Conservation (phyloP, 2,329 filamentous ascomycete genomes). For the Podosphaera aphanis region DNA sequence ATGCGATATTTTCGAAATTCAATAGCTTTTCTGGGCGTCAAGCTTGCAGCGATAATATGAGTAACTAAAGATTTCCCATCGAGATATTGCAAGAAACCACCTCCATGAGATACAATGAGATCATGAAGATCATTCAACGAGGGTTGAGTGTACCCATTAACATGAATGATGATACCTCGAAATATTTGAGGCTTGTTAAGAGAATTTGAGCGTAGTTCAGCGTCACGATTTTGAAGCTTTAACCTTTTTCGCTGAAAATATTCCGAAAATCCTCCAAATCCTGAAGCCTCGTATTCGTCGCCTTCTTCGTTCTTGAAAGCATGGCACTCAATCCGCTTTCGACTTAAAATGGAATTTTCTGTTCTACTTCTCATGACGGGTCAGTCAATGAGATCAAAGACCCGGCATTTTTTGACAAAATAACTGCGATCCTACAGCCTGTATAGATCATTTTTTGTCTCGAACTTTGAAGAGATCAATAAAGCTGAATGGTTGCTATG, state of each 20-base stretch:
- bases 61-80: constrained; percentile 88
- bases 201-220: constrained; percentile 47
- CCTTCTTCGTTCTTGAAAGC: constrained; percentile 60
- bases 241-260: constrained; percentile 93
- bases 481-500: no score
- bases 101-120: constrained; percentile 79
- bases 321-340: constrained; percentile 39
- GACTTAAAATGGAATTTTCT: constrained; percentile 36
- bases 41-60: constrained; percentile 74
- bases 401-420: constrained; percentile 1
- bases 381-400: not conserved
- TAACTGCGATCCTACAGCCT: constrained; percentile 4
- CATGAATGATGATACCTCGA: constrained; percentile 69
- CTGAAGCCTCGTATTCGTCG: constrained; percentile 73
- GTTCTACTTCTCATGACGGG: constrained; percentile 31
- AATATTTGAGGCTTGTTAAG: constrained; percentile 63
- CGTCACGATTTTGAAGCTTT: constrained; percentile 87
- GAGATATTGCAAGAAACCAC: constrained; percentile 80
- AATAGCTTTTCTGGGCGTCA: constrained; percentile 79
- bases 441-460: not conserved
- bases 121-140: constrained; percentile 72
- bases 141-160: constrained; percentile 91
- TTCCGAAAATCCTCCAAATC: constrained; percentile 72
- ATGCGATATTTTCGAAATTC: constrained; percentile 77
- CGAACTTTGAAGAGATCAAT: no score